Conservation (phyloP, 768 basidiomycete genomes). For the Lactarius pseudohatsudake region DNA sequence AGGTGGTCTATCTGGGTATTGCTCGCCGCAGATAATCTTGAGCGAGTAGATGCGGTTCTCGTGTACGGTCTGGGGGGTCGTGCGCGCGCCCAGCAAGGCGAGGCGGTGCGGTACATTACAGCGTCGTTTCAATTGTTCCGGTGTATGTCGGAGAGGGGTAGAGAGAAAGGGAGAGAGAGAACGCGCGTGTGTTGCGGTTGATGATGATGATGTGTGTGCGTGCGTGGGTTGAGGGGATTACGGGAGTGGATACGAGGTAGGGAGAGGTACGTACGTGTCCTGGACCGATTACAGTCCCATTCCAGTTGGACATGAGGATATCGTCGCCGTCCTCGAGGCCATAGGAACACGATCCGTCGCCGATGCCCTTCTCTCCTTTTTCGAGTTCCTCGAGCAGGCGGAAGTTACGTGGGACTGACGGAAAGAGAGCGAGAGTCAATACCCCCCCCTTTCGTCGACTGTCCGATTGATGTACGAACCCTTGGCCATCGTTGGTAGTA, state of each 20-base stretch:
- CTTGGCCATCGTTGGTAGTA: slow-evolving; percentile 36
- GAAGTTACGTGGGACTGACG: slow-evolving; percentile 91
- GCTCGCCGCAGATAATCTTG: slow-evolving; percentile 78
- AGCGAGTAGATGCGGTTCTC: slow-evolving; percentile 99
- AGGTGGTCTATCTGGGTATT: slow-evolving; percentile 79
- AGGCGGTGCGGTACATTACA: not conserved
- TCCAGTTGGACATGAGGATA: slow-evolving; percentile 98
- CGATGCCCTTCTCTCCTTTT: slow-evolving; percentile 99
- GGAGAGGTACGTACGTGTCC: slow-evolving; percentile 71
- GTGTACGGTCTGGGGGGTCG: slow-evolving; percentile 73
- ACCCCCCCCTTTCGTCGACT: not conserved
- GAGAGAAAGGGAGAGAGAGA: slow-evolving; percentile 7
- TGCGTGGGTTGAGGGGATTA: slow-evolving; percentile 20
- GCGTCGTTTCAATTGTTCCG: not conserved
- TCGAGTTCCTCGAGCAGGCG: slow-evolving; percentile 96
- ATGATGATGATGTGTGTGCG: no score
- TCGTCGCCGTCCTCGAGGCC: slow-evolving; percentile 95
- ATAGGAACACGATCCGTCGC: slow-evolving; percentile 96
- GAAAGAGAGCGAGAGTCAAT: not conserved
- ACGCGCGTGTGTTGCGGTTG: slow-evolving; percentile 24
- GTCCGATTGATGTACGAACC: slow-evolving; percentile 28
- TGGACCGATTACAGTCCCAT: slow-evolving; percentile 98
- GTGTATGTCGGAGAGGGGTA: not conserved
- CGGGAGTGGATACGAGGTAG: not conserved
- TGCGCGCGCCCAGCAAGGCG: slow-evolving; percentile 4